Percentiles rank a stretch among this genome's conserved stretches.
Conservation (phyloP, 1,284 basidiomycete genomes). For the Mycosarcoma mackinlayi region DNA sequence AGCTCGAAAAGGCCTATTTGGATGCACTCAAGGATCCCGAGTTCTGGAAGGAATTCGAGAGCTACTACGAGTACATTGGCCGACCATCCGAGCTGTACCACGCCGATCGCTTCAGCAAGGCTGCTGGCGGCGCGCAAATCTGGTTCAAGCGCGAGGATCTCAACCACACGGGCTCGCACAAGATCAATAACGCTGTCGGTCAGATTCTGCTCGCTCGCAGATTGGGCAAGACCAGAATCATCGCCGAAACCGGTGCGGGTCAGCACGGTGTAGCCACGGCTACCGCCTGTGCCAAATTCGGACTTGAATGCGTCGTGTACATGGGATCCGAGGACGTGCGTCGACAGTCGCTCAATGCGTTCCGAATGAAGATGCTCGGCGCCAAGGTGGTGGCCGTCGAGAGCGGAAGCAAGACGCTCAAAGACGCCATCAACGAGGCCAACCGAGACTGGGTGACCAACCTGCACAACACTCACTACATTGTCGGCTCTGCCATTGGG, state of each 20-base stretch:
- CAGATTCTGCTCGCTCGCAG: slow-evolving; percentile 86
- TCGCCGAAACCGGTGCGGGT: slow-evolving; percentile 97
- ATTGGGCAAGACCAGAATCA: slow-evolving; percentile 94
- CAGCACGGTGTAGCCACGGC: slow-evolving; percentile 99
- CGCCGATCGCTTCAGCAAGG: slow-evolving; percentile 79
- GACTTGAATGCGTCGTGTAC: slow-evolving; percentile 93
- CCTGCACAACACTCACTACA: slow-evolving; percentile 85
- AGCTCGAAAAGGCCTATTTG: slow-evolving; percentile 91
- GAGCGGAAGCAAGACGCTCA: slow-evolving; percentile 92
- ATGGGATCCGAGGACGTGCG: slow-evolving; percentile 99
- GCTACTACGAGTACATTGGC: slow-evolving; percentile 90
- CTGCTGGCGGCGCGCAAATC: slow-evolving; percentile 88
- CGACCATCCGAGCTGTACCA: slow-evolving; percentile 79
- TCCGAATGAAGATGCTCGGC: slow-evolving; percentile 97
- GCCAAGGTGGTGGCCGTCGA: slow-evolving; percentile 86
- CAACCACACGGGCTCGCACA: slow-evolving; percentile 69
- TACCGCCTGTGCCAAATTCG: slow-evolving; percentile 96
- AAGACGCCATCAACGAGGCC: slow-evolving; percentile 77
- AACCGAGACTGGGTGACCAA: slow-evolving; percentile 94
- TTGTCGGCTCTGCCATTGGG: slow-evolving; percentile 96
- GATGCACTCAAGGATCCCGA: slow-evolving; percentile 85
- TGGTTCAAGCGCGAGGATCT: slow-evolving; percentile 98
- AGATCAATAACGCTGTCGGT: slow-evolving; percentile 68
- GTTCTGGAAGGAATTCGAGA: slow-evolving; percentile 92
- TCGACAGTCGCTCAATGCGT: slow-evolving; percentile 94